Percentiles rank a stretch among this genome's conserved stretches.
phyloP scores from a whole-genome alignment of 2,329 filamentous ascomycete genomes.

The Cladosporium sp. region DNA sequence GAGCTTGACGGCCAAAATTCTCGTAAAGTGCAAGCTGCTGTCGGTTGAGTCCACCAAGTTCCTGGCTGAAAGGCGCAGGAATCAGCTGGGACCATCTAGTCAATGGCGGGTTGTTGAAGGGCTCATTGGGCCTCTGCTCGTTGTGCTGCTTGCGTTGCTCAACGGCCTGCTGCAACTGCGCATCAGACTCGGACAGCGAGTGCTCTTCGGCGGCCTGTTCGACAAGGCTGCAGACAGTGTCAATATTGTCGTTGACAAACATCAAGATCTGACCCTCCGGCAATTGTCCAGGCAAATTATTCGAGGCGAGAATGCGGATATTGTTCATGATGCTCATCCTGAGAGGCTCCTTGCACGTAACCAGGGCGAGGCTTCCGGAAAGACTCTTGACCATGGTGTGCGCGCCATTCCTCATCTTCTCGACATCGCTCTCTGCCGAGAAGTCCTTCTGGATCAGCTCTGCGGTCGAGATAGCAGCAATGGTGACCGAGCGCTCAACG shows the following conservation, averaged over 20 bases:
- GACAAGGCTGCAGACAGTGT: constrained; percentile 86
- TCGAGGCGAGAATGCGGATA: constrained; percentile 71
- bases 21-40: constrained; percentile 96
- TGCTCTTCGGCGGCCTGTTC: constrained; percentile 94
- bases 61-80: constrained; percentile 85
- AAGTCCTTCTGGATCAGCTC: constrained; percentile 97
- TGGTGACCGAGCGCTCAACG: constrained; percentile 94
- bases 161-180: constrained; percentile 78
- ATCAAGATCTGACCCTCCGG: constrained; percentile 95
- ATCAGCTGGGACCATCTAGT: constrained; percentile 93
- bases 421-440: constrained; percentile 84
- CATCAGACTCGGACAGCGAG: constrained; percentile 89
- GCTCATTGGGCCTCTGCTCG: constrained; percentile 69
- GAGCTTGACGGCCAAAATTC: constrained; percentile 84
- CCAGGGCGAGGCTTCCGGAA: constrained; percentile 85
- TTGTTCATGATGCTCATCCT: constrained; percentile 97
- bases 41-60: constrained; percentile 74
- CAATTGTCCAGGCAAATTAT: constrained; percentile 63
- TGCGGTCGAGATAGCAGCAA: constrained; percentile 92
- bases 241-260: constrained; percentile 97
- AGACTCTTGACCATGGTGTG: constrained; percentile 93
- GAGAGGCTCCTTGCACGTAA: constrained; percentile 97
- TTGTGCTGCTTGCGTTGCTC: constrained; percentile 73
- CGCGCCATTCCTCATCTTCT: constrained; percentile 76
- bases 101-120: constrained; percentile 73